Conservation (phyloP, 805 yeast species). For the Metschnikowia bowlesiae region DNA sequence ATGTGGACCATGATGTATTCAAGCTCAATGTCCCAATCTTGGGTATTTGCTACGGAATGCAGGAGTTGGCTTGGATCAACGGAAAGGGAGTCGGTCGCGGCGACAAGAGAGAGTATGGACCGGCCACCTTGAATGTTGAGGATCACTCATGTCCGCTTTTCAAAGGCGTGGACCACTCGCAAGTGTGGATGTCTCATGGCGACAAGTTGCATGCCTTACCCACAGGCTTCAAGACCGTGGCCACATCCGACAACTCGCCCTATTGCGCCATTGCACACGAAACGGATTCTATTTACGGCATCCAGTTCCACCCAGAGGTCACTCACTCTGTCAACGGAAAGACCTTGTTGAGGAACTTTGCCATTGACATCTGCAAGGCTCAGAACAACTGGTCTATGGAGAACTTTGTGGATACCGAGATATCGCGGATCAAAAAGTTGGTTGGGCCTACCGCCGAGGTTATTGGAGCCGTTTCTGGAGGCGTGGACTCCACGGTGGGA, state of each 20-base stretch:
- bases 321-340: conserved; percentile 94
- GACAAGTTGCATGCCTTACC: conserved; percentile 93
- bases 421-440: conserved; percentile 79
- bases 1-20: conserved; percentile 92
- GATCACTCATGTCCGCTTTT: conserved; percentile 69
- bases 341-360: conserved; percentile 82
- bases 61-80: conserved; percentile 97
- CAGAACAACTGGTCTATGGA: conserved; percentile 95
- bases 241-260: conserved; percentile 91
- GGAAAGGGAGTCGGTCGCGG: conserved; percentile 93
- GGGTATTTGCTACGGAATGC: conserved; percentile 99
- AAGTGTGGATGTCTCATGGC: conserved; percentile 99
- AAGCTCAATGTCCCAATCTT: conserved; percentile 88
- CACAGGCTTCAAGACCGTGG: conserved; percentile 80
- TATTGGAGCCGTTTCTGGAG: conserved; percentile 99
- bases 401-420: conserved; percentile 95
- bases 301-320: conserved; percentile 99
- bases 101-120: conserved; percentile 97
- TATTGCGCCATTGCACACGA: conserved; percentile 86
- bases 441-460: conserved; percentile 99
- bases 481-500: conserved; percentile 99
- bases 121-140: conserved; percentile 78
- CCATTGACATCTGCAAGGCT: conserved; percentile 84
- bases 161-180: conserved; percentile 86
- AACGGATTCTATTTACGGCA: conserved; percentile 75